phyloP scores from a whole-genome alignment of 2,329 filamentous ascomycete species.

The Botrytis sinoallii region DNA sequence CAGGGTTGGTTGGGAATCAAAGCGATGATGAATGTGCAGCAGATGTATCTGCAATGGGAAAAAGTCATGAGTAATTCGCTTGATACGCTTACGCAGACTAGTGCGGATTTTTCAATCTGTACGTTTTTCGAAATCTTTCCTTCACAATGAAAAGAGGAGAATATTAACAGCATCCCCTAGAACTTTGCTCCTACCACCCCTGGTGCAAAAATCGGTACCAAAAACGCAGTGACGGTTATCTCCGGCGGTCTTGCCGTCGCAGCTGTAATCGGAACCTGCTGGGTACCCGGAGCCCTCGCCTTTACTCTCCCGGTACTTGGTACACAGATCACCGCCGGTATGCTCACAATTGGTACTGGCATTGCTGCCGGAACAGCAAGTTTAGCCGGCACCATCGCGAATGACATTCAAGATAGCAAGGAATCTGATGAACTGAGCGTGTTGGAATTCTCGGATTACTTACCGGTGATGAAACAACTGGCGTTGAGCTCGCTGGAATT shows the following conservation, averaged over 20 bases:
- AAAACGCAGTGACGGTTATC: neutral
- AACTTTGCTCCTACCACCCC: neutral
- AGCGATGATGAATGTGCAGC: neutral
- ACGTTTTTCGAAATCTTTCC: neutral
- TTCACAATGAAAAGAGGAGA: neutral
- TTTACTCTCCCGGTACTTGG: neutral
- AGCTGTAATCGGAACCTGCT: neutral
- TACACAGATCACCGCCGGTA: neutral
- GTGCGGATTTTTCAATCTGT: conserved; percentile 2
- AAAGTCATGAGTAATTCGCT: neutral
- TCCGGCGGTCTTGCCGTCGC: neutral
- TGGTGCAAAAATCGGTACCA: neutral
- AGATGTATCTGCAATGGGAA: conserved; percentile 2
- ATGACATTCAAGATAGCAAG: neutral
- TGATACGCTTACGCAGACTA: neutral
- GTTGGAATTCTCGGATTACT: neutral
- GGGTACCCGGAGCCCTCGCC: neutral
- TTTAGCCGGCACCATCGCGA: neutral
- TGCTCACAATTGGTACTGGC: neutral
- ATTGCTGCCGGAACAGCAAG: neutral
- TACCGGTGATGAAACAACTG: neutral
- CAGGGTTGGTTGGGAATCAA: conserved; percentile 1
- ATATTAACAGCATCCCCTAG: neutral
- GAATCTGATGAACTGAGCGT: neutral
- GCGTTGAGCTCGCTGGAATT: neutral